Conservation (phyloP, 371 early-diverging fungal species). For the Smittium mucronatum region DNA sequence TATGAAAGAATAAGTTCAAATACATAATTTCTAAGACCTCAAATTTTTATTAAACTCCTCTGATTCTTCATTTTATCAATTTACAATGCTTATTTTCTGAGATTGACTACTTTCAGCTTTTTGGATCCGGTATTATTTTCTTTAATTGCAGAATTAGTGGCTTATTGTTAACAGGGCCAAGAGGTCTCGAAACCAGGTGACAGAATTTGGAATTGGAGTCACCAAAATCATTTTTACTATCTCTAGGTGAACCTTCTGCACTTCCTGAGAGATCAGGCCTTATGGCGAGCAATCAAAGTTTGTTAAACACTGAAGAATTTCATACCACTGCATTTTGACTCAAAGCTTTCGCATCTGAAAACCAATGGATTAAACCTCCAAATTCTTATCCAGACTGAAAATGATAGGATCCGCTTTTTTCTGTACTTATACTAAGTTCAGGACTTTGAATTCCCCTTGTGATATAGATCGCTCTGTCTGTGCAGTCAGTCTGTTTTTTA, state of each 20-base stretch:
- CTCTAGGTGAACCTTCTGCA: slow-evolving; percentile 18
- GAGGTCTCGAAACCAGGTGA: background rate
- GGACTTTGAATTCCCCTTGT: background rate
- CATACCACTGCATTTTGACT: slow-evolving; percentile 25
- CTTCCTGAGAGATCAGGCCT: slow-evolving; percentile 20
- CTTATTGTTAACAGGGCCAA: background rate
- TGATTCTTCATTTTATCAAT: background rate
- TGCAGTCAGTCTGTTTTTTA: background rate
- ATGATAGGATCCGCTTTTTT: slow-evolving; percentile 25
- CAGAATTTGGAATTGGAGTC: background rate
- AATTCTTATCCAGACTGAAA: slow-evolving; percentile 9
- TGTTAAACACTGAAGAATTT: slow-evolving; percentile 12
- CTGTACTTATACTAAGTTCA: background rate
- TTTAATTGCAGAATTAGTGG: background rate
- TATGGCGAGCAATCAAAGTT: slow-evolving; percentile 19
- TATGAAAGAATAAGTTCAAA: background rate
- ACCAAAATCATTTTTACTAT: slow-evolving; percentile 1
- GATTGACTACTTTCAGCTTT: background rate
- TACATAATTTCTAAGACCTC: background rate
- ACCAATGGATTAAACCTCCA: slow-evolving; percentile 16
- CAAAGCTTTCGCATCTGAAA: slow-evolving; percentile 18
- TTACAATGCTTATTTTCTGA: background rate
- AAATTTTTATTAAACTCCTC: background rate
- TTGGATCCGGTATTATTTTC: background rate
- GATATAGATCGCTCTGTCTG: slow-evolving; percentile 11